Conservation (phyloP, 1,139 yeast species). For the Scheffersomyces stambukii region DNA sequence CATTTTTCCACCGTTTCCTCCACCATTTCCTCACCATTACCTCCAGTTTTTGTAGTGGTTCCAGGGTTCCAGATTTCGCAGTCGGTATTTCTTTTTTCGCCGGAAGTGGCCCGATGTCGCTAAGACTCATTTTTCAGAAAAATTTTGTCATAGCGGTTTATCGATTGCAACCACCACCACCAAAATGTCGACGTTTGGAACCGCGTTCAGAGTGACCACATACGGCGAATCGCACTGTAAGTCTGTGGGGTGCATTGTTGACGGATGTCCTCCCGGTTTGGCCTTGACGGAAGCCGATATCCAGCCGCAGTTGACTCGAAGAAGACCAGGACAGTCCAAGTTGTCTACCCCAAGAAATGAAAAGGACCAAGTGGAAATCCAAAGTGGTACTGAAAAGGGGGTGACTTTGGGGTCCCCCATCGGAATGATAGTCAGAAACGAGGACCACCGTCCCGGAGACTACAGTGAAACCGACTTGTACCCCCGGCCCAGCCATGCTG, state of each 20-base stretch:
- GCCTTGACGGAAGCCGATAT: conserved; percentile 78
- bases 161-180: not conserved
- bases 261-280: conserved; percentile 97
- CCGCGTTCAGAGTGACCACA: conserved; percentile 68
- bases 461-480: conserved; percentile 90
- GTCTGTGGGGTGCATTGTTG: conserved; percentile 98
- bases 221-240: conserved; percentile 98
- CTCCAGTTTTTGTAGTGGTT: too few species aligned
- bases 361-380: conserved; percentile 87
- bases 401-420: conserved; percentile 92
- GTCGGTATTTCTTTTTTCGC: too few species aligned
- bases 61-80: too few species aligned
- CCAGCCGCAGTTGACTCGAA: conserved; percentile 92
- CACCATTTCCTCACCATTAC: too few species aligned
- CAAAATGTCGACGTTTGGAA: conserved; percentile 43
- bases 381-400: conserved; percentile 91
- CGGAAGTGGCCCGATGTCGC: too few species aligned
- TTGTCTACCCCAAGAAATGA: conserved; percentile 94
- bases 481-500: conserved; percentile 98
- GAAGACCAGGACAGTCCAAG: conserved; percentile 96
- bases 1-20: not conserved
- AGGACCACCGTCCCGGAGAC: conserved; percentile 96
- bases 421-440: conserved; percentile 86
- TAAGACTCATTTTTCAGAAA: not conserved
- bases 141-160: not conserved